Percentiles rank a stretch among this genome's conserved stretches.
Evolutionary conservation across 306 rosid species (phyloP).

Genomic region (Begonia loranthoides): DNA sequence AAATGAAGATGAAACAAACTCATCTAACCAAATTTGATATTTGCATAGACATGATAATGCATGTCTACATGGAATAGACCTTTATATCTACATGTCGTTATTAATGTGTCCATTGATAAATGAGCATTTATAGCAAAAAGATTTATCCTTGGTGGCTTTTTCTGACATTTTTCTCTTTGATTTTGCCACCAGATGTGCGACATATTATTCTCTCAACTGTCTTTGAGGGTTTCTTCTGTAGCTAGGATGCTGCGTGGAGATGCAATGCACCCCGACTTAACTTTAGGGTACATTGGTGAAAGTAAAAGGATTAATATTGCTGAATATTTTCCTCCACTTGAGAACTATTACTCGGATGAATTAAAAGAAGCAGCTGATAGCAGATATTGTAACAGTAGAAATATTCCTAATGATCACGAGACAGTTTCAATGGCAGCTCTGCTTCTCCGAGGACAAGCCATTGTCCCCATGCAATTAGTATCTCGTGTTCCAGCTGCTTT

Average conservation of each 20-base stretch:
- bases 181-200: slow-evolving; percentile 82
- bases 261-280: slow-evolving; percentile 34
- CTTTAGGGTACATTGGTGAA: slow-evolving; percentile 19
- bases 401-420: slow-evolving; percentile 45
- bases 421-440: slow-evolving; percentile 76
- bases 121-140: too few species aligned
- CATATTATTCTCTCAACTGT: slow-evolving; percentile 85
- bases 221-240: slow-evolving; percentile 73
- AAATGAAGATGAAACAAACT: too few species aligned
- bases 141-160: too few species aligned
- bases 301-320: slow-evolving; percentile 30
- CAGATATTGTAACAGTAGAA: slow-evolving; percentile 29
- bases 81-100: too few species aligned
- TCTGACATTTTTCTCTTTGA: slow-evolving; percentile 1
- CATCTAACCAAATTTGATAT: too few species aligned
- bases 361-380: slow-evolving; percentile 38
- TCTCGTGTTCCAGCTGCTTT: slow-evolving; percentile 89
- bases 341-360: slow-evolving; percentile 29
- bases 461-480: slow-evolving; percentile 88
- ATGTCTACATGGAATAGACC: too few species aligned
- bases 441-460: slow-evolving; percentile 74
- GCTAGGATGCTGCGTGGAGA: slow-evolving; percentile 48
- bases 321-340: slow-evolving; percentile 21
- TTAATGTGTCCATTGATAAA: too few species aligned
- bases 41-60: too few species aligned